Evolutionary conservation across 768 basidiomycete species (phyloP).

Genomic region (Hygrophoropsis aurantiaca): DNA sequence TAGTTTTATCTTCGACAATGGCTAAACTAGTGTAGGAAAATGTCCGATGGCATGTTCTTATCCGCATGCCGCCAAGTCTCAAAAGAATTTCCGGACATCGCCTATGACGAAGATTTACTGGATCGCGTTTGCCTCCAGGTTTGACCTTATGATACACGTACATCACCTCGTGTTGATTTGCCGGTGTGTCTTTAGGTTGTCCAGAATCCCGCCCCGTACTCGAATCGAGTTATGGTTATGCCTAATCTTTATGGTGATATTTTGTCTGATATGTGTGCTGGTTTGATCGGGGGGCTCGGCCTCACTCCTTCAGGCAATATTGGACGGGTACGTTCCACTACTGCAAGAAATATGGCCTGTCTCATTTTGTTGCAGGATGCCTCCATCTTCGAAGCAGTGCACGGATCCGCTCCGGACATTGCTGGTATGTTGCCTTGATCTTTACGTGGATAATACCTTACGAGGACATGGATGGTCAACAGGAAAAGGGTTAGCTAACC

Average conservation of each 20-base stretch:
- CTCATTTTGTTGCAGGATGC: slow-evolving; percentile 66
- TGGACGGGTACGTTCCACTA: slow-evolving; percentile 64
- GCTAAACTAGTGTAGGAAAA: slow-evolving; percentile 69
- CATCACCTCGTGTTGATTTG: neutral
- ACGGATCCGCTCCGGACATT: slow-evolving; percentile 99
- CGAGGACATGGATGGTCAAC: slow-evolving; percentile 9
- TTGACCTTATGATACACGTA: slow-evolving; percentile 12
- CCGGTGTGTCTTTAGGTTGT: slow-evolving; percentile 57
- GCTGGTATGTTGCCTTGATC: slow-evolving; percentile 57
- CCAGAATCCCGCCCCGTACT: slow-evolving; percentile 89
- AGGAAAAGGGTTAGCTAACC: slow-evolving; percentile 95
- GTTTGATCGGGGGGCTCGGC: slow-evolving; percentile 96
- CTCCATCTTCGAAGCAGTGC: slow-evolving; percentile 99
- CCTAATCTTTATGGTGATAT: slow-evolving; percentile 97
- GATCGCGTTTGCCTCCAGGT: slow-evolving; percentile 96
- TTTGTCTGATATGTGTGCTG: slow-evolving; percentile 97
- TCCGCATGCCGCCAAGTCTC: slow-evolving; percentile 95
- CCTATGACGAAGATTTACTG: slow-evolving; percentile 95
- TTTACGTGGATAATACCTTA: neutral
- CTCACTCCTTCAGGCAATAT: slow-evolving; percentile 98
- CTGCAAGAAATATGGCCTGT: slow-evolving; percentile 5
- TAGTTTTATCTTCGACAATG: slow-evolving; percentile 5
- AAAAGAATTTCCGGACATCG: slow-evolving; percentile 90
- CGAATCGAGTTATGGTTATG: slow-evolving; percentile 99
- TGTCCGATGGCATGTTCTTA: slow-evolving; percentile 99